Base-by-base conservation (phyloP, 192 early-diverging fungal species). In the Chytriomyces confervae region DNA sequence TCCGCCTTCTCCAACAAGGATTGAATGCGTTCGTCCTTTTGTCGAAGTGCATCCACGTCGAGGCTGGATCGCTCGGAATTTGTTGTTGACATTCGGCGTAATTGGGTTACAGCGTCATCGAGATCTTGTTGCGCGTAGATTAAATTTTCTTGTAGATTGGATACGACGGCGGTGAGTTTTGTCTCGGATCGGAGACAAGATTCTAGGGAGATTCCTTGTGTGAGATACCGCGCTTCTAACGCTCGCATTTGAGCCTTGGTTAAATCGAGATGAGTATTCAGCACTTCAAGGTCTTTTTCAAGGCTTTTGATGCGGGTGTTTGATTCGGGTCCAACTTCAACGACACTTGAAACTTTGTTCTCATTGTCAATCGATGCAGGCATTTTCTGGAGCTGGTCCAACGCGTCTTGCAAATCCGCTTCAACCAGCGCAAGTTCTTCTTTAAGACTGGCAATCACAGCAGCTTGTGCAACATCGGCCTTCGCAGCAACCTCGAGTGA, bases 21-120 rank as follows among this genome's bases (percentile, higher is more conserved):
- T n/a, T 65, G 10, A 65, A 65, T 65, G 27, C 13, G 63, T 18
- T 65, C 63, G 18, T 65, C 63, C 27, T 24, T 65, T 65, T 36
- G 18, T 5, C 53, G 20, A 4, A n/a, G 53, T 13, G 53, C 53
- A 20, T 57, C 53, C 13, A n/a, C 53, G 13, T 57, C 53, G 5
- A 13, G 20, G 3, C 53, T 57, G 13, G 53, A 57, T n/a, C 20
- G 53, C 13, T 57, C 53, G 53, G 20, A 57, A n/a, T 57, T 13
- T 13, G 16, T 57, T 57, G 53, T 20, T 57, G 53, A 57, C 13
- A 13, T n/a, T n/a, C 53, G 53, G 20, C 36, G 36, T 36, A 36
- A 36, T 4, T 36, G 36, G 36, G 36, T 36, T 4, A 36, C 36
- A 36, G 36, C 36, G 4, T 36, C 36, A 4, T 36, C 36, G 36